Percentiles rank a stretch among this genome's conserved stretches.
Conservation (phyloP, 2,329 filamentous ascomycete genomes). For the Alternaria atra region DNA sequence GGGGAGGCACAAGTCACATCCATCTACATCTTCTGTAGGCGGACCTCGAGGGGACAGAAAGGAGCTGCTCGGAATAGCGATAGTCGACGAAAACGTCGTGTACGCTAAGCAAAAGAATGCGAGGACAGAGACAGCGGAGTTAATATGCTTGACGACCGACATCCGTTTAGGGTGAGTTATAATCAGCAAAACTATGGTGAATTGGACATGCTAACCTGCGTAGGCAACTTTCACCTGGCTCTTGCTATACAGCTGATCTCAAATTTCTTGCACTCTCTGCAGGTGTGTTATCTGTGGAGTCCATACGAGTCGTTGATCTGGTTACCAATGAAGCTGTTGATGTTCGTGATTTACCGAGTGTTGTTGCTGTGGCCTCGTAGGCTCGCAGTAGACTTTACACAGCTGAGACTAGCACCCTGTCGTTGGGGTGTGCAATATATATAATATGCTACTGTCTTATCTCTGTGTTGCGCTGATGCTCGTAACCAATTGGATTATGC, state of each 20-base stretch:
- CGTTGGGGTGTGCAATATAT: not conserved
- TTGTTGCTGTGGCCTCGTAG: conserved; percentile 57
- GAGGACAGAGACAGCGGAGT: conserved; percentile 69
- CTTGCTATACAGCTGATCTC: conserved; percentile 77
- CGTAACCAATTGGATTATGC: not conserved
- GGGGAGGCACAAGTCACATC: conserved; percentile 55
- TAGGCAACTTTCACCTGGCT: conserved; percentile 72
- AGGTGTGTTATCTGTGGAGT: conserved; percentile 75
- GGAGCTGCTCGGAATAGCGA: conserved; percentile 66
- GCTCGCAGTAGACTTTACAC: not conserved
- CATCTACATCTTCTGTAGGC: conserved; percentile 53
- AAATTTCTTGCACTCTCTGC: conserved; percentile 73
- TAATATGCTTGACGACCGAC: conserved; percentile 80
- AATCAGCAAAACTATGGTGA: not conserved
- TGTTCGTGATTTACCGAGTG: conserved; percentile 75
- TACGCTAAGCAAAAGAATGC: conserved; percentile 75
- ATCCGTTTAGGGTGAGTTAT: conserved; percentile 70
- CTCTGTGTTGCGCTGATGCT: not conserved
- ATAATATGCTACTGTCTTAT: not conserved
- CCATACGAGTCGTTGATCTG: conserved; percentile 76
- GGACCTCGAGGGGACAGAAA: conserved; percentile 46
- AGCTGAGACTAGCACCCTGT: not conserved
- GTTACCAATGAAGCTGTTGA: conserved; percentile 79
- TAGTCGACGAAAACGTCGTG: conserved; percentile 75
- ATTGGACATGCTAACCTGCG: conserved; percentile 21